Percentiles rank a stretch among this genome's conserved stretches.
These are phyloP conservation scores for Chamaecrista fasciculata DNA, from an alignment of 306 rosid genomes.

Conservation along the genomic window DNA sequence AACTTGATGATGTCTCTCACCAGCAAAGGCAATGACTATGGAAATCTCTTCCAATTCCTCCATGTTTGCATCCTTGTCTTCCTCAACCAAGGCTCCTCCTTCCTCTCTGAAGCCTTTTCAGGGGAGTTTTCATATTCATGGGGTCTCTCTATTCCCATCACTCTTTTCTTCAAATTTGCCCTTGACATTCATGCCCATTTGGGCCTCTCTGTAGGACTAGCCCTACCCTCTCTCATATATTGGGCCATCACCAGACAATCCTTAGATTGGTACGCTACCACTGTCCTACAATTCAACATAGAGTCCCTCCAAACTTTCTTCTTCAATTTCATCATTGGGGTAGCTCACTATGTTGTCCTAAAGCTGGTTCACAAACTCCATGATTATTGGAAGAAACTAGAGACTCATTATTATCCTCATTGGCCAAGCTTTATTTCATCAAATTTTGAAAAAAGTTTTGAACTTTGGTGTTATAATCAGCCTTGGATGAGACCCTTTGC, in stretches of 20 bases:
- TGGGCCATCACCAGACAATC: constrained; percentile 39
- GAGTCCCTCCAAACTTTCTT: constrained; percentile 34
- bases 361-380: constrained; percentile 27
- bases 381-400: constrained; percentile 26
- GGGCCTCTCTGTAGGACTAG: constrained; percentile 39
- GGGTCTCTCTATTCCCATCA: constrained; percentile 38
- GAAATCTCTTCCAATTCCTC: constrained; percentile 32
- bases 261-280: constrained; percentile 37
- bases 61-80: constrained; percentile 38
- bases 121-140: constrained; percentile 41
- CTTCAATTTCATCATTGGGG: constrained; percentile 30
- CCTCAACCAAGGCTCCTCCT: constrained; percentile 45
- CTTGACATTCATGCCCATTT: constrained; percentile 41
- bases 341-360: constrained; percentile 26
- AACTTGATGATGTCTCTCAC: constrained; percentile 11
- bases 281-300: constrained; percentile 28
- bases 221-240: constrained; percentile 38
- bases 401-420: not conserved
- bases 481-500: constrained; percentile 31
- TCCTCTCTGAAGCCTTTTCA: constrained; percentile 28
- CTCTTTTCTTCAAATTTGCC: constrained; percentile 41
- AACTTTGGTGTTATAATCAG: constrained; percentile 6
- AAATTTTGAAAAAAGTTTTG: constrained; percentile 7
- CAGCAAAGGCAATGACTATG: constrained; percentile 29
- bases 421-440: constrained; percentile 1